Conservation (phyloP, 768 basidiomycete genomes). For the Termitomyces sp. region DNA sequence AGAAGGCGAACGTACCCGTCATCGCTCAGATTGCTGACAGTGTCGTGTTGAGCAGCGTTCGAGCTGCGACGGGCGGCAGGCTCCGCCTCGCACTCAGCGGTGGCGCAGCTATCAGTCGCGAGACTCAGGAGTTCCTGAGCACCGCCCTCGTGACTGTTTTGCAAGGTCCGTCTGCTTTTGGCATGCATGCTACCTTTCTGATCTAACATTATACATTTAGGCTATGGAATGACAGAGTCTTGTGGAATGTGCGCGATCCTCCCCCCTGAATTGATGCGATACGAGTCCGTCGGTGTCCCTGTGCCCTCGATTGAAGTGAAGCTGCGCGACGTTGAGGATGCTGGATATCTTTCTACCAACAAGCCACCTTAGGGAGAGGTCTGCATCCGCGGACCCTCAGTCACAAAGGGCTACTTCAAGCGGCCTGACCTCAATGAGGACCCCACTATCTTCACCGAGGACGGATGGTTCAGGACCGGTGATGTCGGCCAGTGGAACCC, state of each 20-base stretch:
- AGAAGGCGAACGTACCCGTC: constrained; percentile 65
- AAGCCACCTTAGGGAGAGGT: constrained; percentile 81
- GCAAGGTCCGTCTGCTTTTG: constrained; percentile 57
- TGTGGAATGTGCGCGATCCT: constrained; percentile 87
- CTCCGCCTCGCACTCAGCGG: constrained; percentile 79
- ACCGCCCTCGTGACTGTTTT: constrained; percentile 76
- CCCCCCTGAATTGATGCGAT: constrained; percentile 76
- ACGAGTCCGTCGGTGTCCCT: constrained; percentile 78
- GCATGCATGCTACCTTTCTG: background rate
- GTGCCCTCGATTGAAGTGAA: constrained; percentile 89
- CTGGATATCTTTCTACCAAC: constrained; percentile 76
- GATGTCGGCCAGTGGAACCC: constrained; percentile 94
- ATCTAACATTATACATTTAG: constrained; percentile 33
- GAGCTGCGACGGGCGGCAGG: constrained; percentile 82
- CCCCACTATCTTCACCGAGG: constrained; percentile 74
- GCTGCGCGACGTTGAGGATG: constrained; percentile 75
- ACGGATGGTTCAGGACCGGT: constrained; percentile 93
- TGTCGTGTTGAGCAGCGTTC: constrained; percentile 72
- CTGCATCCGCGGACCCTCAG: constrained; percentile 80
- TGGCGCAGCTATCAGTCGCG: constrained; percentile 78
- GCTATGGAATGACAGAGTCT: constrained; percentile 96
- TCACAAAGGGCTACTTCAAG: constrained; percentile 89
- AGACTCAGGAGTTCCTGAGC: constrained; percentile 90
- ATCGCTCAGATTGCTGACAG: constrained; percentile 66
- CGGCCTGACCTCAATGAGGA: constrained; percentile 87